Base-by-base conservation (phyloP, 768 basidiomycete genomes). In the Neoboletus magnificus region DNA sequence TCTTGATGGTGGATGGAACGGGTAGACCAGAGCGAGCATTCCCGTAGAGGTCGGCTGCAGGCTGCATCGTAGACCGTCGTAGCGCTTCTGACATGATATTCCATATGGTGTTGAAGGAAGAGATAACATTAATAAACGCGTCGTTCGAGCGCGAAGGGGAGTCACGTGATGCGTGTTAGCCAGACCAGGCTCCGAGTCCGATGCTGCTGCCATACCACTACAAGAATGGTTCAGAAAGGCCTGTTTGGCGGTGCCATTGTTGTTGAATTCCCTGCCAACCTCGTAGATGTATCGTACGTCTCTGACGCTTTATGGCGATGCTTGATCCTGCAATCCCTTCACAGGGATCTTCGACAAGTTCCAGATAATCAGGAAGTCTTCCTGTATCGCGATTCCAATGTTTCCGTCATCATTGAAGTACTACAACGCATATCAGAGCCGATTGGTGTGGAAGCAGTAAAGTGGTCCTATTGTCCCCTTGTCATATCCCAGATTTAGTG, bases 301-400 rank as follows among this genome's bases (percentile, higher is more conserved):
- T 36, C 18, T 30, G 29, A 36, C 79, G 29, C 22, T 5, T 13
- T 8, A 4, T 48, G 20, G 33, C 12, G 23, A 22, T 48, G 4
- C 25, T 29, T 37, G 45, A 22, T 40, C 18, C 36, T 22, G 5
- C 50, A 36, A 59, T 39, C 22, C 22, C 22, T 37, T 37, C 33
- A 50, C 65, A 87, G 86, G 56, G 74, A 78, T 48, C 55, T 86
- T 7, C 91, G 96, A 51, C 91, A 98, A 73, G 78, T 99, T 13
- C 95, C 97, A 15, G 89, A 98, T 68, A 93, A 84, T 5, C 96
- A 99, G 71, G 97, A 98, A 67, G 96, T 97, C 40, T 89, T 93
- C 72, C 69, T 97, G 53, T 86, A 85, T 52, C 81, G 82, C 7
- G 71, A 82, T 46, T 88, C 85, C 6, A 78, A 79, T 47, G 75